Evolutionary conservation across 805 yeast genomes (phyloP).

Genomic region (Danielia oregonensis): DNA sequence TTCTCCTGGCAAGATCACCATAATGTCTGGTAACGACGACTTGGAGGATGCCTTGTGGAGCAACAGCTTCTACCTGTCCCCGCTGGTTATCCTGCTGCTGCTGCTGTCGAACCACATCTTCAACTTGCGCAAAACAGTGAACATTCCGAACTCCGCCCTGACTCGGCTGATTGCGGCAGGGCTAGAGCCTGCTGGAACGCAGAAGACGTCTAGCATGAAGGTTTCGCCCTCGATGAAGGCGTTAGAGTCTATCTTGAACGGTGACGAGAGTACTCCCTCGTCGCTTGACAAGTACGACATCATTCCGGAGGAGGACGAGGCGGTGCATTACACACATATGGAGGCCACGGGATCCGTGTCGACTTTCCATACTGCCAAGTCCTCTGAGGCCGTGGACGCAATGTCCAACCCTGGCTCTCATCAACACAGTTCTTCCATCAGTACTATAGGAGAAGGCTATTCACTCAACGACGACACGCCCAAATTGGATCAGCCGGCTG

Average conservation of each 20-base stretch:
- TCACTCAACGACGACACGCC: conserved; percentile 23
- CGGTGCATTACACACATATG: no score
- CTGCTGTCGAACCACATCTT: conserved; percentile 20
- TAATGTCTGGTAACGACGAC: conserved; percentile 17
- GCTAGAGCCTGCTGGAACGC: conserved; percentile 4
- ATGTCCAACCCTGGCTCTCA: background rate
- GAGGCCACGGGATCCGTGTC: conserved; percentile 17
- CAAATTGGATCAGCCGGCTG: conserved; percentile 20
- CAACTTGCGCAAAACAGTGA: conserved; percentile 25
- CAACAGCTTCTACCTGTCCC: conserved; percentile 31
- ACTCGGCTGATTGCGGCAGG: conserved; percentile 22
- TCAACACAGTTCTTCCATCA: conserved; percentile 12
- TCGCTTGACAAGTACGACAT: conserved; percentile 3
- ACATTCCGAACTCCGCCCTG: conserved; percentile 24
- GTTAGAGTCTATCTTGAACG: conserved; percentile 30
- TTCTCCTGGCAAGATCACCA: background rate
- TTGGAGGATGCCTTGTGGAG: conserved; percentile 32
- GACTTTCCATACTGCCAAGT: conserved; percentile 27
- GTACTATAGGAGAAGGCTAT: conserved; percentile 19
- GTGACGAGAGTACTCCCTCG: conserved; percentile 3
- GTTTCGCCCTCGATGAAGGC: conserved; percentile 41
- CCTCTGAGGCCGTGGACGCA: conserved; percentile 5
- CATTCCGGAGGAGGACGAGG: conserved; percentile 15
- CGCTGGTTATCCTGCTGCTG: conserved; percentile 17
- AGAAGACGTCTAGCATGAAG: conserved; percentile 29